Evolutionary conservation across 2,329 filamentous ascomycete species (phyloP).

Genomic region (Hysterium pulicare): DNA sequence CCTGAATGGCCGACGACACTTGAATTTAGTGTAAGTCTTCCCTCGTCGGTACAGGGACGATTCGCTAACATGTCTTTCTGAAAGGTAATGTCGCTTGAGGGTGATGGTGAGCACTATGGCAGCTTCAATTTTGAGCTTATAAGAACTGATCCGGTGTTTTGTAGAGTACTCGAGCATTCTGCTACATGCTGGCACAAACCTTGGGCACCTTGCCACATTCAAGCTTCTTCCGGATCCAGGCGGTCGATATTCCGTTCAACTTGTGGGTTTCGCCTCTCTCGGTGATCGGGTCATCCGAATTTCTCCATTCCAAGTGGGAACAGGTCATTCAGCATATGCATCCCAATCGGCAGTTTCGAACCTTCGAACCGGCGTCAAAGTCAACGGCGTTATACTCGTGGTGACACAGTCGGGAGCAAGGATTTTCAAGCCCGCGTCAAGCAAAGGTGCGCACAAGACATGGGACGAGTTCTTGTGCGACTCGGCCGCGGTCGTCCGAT

Average conservation of each 20-base stretch:
- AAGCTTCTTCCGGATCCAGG: constrained; percentile 74
- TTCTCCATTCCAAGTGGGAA: constrained; percentile 73
- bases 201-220: constrained; percentile 82
- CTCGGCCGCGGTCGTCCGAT: constrained; percentile 71
- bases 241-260: constrained; percentile 68
- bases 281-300: constrained; percentile 71
- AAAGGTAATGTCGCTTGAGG: constrained; percentile 76
- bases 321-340: constrained; percentile 71
- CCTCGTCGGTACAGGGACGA: too few species aligned
- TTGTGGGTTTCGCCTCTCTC: constrained; percentile 64
- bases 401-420: constrained; percentile 73
- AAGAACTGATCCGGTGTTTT: constrained; percentile 20
- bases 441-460: constrained; percentile 87
- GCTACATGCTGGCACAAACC: constrained; percentile 84
- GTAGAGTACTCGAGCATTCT: constrained; percentile 85
- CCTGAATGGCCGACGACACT: constrained; percentile 75
- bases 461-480: constrained; percentile 85
- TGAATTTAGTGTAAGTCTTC: constrained; percentile 67
- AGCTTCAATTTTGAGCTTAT: constrained; percentile 32
- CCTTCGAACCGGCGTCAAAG: constrained; percentile 68
- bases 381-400: constrained; percentile 77
- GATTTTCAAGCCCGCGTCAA: constrained; percentile 78
- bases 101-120: constrained; percentile 54
- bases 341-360: constrained; percentile 72
- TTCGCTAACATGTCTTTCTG: too few species aligned